A percentile compares a stretch with the other conserved stretches of the same genome.
These are phyloP conservation scores for Candida tropicalis DNA, from an alignment of 1,139 yeast species.

Conservation along the genomic window DNA sequence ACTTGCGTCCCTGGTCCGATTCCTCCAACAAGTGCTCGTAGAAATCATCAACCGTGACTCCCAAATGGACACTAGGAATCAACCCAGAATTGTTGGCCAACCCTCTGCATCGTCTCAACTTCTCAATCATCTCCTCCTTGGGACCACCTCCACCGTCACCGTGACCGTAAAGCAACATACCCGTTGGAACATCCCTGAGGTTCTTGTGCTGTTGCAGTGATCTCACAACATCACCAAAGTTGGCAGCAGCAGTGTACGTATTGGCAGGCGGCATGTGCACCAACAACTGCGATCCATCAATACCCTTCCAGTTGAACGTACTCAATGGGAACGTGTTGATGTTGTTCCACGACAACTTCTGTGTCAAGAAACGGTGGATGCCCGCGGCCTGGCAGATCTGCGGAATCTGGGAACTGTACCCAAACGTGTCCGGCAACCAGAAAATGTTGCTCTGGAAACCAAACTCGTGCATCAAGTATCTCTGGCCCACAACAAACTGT, in stretches of 20 bases:
- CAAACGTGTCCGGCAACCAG: constrained; percentile 98
- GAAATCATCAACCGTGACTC: constrained; percentile 77
- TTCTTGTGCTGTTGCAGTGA: constrained; percentile 83
- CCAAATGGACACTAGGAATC: constrained; percentile 78
- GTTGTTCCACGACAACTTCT: constrained; percentile 94
- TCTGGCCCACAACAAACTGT: constrained; percentile 88
- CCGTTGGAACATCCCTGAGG: constrained; percentile 75
- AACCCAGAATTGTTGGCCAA: constrained; percentile 79
- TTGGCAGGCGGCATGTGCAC: constrained; percentile 98
- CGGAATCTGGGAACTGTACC: constrained; percentile 93
- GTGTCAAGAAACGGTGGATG: constrained; percentile 83
- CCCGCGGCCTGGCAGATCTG: constrained; percentile 87
- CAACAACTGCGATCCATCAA: constrained; percentile 89
- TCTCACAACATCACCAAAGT: constrained; percentile 88
- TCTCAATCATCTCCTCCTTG: constrained; percentile 88
- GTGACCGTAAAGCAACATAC: constrained; percentile 81
- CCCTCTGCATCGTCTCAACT: constrained; percentile 88
- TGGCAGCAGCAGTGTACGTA: constrained; percentile 91
- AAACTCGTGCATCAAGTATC: constrained; percentile 77
- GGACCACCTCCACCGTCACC: constrained; percentile 99
- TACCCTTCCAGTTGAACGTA: constrained; percentile 93
- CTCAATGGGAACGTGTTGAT: constrained; percentile 86
- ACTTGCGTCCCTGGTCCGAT: constrained; percentile 63
- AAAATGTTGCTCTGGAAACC: constrained; percentile 74
- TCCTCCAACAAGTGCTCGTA: constrained; percentile 64